Evolutionary conservation across 1,139 yeast genomes (phyloP).

Genomic region (Blastobotrys elegans): DNA sequence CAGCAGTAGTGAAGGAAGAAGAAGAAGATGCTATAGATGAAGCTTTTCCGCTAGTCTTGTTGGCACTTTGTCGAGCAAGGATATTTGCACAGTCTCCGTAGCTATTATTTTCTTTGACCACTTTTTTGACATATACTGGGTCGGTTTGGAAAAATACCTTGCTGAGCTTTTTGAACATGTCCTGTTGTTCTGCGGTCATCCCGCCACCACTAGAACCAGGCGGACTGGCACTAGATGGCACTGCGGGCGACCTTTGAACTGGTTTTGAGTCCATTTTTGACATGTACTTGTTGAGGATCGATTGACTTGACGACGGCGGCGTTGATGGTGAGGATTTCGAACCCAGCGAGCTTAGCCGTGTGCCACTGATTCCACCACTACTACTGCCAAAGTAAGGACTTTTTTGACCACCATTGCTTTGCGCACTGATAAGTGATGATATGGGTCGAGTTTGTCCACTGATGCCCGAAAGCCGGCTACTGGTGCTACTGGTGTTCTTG

Average conservation of each 20-base stretch:
- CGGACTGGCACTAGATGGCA: background rate
- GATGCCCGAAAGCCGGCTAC: background rate
- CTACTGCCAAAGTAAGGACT: slow-evolving; percentile 5
- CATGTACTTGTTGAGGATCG: slow-evolving; percentile 5
- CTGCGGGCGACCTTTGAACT: slow-evolving; percentile 6
- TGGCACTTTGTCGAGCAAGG: slow-evolving; percentile 1
- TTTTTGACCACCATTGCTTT: background rate
- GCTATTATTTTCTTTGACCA: background rate
- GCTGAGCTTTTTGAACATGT: background rate
- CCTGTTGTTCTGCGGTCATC: background rate
- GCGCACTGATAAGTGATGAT: background rate
- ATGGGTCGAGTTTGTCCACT: background rate
- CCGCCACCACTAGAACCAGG: background rate
- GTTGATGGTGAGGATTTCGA: background rate
- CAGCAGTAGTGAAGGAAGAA: background rate
- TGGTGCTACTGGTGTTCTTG: background rate
- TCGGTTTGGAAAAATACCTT: slow-evolving; percentile 2
- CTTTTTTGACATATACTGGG: slow-evolving; percentile 2
- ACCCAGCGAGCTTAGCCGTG: background rate
- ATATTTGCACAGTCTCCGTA: slow-evolving; percentile 4
- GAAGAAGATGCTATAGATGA: background rate
- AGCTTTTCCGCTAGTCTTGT: background rate
- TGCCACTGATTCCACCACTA: background rate
- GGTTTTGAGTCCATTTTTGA: slow-evolving; percentile 7
- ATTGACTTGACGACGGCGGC: background rate